Percentiles rank a stretch among this genome's conserved stretches.
Evolutionary conservation across 108 stramenopile species (phyloP).

Genomic region (Phaeodactylum tricornutum): DNA sequence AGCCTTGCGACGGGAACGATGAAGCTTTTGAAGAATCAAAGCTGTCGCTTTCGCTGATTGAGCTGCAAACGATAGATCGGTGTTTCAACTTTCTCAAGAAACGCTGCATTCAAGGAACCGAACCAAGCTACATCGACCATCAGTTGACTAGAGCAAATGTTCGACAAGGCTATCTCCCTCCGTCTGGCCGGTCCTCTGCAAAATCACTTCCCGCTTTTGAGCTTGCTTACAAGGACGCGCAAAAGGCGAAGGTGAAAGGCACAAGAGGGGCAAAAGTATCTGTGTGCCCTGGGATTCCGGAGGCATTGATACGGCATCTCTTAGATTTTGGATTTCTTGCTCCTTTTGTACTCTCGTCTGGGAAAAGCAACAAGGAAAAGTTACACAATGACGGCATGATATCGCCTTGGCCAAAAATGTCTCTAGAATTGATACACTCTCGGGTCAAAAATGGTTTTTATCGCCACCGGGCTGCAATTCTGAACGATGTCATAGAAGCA

Average conservation of each 20-base stretch:
- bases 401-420: slow-evolving; percentile 24
- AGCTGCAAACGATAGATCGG: slow-evolving; percentile 11
- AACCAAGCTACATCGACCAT: slow-evolving; percentile 22
- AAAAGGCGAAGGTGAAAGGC: too few relatives aligned
- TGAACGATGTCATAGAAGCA: slow-evolving; percentile 37
- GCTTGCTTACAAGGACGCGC: too few relatives aligned
- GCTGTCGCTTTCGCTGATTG: slow-evolving; percentile 12
- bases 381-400: slow-evolving; percentile 7
- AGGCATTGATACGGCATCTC: too few relatives aligned
- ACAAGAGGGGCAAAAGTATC: too few relatives aligned
- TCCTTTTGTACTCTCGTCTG: too few relatives aligned
- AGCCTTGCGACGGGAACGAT: slow-evolving; percentile 1
- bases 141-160: slow-evolving; percentile 12
- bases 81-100: slow-evolving; percentile 31
- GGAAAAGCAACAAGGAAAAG: background rate
- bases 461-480: slow-evolving; percentile 16
- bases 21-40: slow-evolving; percentile 13
- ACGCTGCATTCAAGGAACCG: slow-evolving; percentile 21
- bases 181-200: background rate
- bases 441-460: slow-evolving; percentile 37
- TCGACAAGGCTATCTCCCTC: slow-evolving; percentile 5
- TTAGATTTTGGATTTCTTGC: too few relatives aligned
- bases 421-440: slow-evolving; percentile 25
- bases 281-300: too few relatives aligned
- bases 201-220: slow-evolving; percentile 18